Percentiles rank a stretch among this genome's conserved stretches.
These are phyloP conservation scores for Boletellus sp. DNA, from an alignment of 768 basidiomycete species.

Conservation along the genomic window DNA sequence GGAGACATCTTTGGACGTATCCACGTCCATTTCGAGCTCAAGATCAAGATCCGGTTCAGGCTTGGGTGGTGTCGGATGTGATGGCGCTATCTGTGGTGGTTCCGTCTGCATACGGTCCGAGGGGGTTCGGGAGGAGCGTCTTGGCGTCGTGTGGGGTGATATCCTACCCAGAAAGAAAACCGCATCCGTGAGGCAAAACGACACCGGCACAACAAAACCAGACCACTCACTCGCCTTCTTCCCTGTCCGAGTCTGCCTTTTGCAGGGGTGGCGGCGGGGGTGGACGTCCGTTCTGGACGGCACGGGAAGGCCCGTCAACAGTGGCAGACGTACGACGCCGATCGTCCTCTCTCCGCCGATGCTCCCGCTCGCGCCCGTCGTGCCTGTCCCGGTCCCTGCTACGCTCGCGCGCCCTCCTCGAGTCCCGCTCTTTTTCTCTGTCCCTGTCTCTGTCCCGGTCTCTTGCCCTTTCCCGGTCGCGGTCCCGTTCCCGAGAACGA, in stretches of 20 bases:
- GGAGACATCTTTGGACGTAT: conserved; percentile 52
- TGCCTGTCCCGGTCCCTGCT: conserved; percentile 28
- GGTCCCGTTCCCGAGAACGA: conserved; percentile 37
- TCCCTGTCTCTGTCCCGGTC: conserved; percentile 34
- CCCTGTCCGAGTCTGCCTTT: conserved; percentile 57
- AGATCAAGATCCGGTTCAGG: conserved; percentile 36
- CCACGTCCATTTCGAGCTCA: conserved; percentile 55
- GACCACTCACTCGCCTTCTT: conserved; percentile 90
- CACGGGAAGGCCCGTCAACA: conserved; percentile 7
- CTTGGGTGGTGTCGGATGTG: conserved; percentile 9
- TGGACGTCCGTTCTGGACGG: conserved; percentile 21
- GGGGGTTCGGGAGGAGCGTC: conserved; percentile 23
- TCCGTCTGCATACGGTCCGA: conserved; percentile 15
- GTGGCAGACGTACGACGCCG: conserved; percentile 20
- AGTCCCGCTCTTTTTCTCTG: conserved; percentile 33
- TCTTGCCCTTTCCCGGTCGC: conserved; percentile 32
- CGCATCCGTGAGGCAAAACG: conserved; percentile 10
- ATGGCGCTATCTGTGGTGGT: conserved; percentile 19
- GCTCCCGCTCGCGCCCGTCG: conserved; percentile 24
- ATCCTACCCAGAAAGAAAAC: conserved; percentile 46
- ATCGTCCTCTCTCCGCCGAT: conserved; percentile 32
- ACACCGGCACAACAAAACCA: conserved; percentile 3
- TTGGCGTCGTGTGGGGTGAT: conserved; percentile 50
- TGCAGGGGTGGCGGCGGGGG: conserved; percentile 13
- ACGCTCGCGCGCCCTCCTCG: conserved; percentile 31